Evolutionary conservation across 2,329 filamentous ascomycete genomes (phyloP), one percentile per base, ranked within the genome.

Genomic region (Hypocrella siamensis): DNA sequence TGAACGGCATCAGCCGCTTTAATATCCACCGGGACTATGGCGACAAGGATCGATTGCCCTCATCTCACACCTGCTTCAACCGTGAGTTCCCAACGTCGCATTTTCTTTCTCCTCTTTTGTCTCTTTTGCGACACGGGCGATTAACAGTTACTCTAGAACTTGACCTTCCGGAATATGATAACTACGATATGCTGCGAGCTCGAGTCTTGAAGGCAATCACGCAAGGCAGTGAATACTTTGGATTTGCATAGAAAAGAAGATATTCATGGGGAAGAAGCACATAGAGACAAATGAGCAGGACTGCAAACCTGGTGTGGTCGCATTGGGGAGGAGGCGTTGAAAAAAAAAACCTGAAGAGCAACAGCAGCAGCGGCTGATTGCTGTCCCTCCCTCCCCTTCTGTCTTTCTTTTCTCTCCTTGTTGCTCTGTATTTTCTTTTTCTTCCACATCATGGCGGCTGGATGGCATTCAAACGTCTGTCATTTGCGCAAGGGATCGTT

Each of bases 21-120:
- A 98, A 96, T 55, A 96, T 98, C 40, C 90, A 98, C 53, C 84
- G 90, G 41, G 90, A 96, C 57, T 94, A 93, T 58, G 86, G 88
- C 46, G 88, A 80, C 64, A 96, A 94, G 59, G 83, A 94, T 50
- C 80, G 90, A 43, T 68, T 98, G 41, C 90, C 90, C 35, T 93
- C 83, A 46, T 93, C 86, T 46, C 92, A 98, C 57, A 98, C 90
- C 40, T 98, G 90, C 66, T 98, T 98, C 63, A 98, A 98, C 56
- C 90, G 85, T 93, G 73, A 79, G 83, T 79, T 8, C 1, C 3
- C 5, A 11, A 16, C n/a, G n/a, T n/a, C n/a, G n/a, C n/a, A n/a
- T n/a, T n/a, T n/a, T n/a, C n/a, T n/a, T n/a, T n/a, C n/a, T n/a
- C n/a, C n/a, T n/a, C n/a, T n/a, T n/a, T n/a, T n/a, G n/a, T 22